These are phyloP conservation scores for Canariomyces notabilis DNA, from an alignment of 2,329 filamentous ascomycete genomes.

Conservation along the genomic window DNA sequence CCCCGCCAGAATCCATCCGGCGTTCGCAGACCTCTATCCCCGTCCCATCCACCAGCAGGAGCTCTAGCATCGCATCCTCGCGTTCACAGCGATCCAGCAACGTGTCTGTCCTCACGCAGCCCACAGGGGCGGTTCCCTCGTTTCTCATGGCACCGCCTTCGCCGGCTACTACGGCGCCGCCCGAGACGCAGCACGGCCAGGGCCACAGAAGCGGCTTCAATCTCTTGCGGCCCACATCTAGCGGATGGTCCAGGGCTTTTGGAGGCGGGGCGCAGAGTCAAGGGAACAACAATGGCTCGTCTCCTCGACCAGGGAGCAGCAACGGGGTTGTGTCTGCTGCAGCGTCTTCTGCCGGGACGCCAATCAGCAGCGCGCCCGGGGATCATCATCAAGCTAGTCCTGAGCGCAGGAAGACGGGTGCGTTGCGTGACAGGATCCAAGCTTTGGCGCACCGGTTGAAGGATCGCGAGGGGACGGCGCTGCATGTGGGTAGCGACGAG, in stretches of 20 bases:
- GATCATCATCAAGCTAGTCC: conserved; percentile 12
- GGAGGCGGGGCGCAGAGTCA: conserved; percentile 7
- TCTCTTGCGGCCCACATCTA: conserved; percentile 22
- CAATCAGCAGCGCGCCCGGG: conserved; percentile 5
- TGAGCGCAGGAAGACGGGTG: conserved; percentile 25
- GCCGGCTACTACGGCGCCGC: conserved; percentile 16
- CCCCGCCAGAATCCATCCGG: conserved; percentile 50
- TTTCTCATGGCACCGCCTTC: conserved; percentile 32
- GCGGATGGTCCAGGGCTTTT: conserved; percentile 23
- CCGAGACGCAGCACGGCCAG: conserved; percentile 21
- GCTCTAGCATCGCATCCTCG: conserved; percentile 48
- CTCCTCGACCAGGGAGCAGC: conserved; percentile 17
- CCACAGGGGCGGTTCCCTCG: conserved; percentile 25
- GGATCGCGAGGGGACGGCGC: conserved; percentile 23
- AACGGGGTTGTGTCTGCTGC: conserved; percentile 9
- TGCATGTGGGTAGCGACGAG: conserved; percentile 23
- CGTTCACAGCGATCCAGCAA: conserved; percentile 35
- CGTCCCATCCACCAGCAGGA: conserved; percentile 43
- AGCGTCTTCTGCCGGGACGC: conserved; percentile 21
- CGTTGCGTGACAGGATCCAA: conserved; percentile 33
- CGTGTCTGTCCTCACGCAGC: conserved; percentile 23
- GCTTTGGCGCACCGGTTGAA: conserved; percentile 27
- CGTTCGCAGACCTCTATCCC: conserved; percentile 46
- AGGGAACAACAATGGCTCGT: background rate
- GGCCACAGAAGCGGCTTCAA: conserved; percentile 11